Conservation (phyloP, 2,329 filamentous ascomycete genomes). For the Sporothrix phasma region DNA sequence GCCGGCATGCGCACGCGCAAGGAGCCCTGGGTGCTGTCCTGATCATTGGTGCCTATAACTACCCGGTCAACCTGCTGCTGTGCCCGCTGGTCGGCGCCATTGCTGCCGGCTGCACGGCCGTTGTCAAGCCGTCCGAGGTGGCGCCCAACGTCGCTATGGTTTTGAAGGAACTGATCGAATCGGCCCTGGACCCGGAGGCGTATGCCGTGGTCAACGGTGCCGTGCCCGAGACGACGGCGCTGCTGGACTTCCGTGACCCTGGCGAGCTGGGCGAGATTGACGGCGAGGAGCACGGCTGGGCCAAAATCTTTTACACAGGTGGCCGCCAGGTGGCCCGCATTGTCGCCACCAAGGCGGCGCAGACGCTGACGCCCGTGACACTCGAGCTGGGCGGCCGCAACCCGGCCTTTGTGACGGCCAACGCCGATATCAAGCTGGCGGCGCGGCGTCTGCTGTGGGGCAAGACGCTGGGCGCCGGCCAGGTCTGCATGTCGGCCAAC, state of each 20-base stretch:
- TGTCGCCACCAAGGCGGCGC: constrained; percentile 79
- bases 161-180: constrained; percentile 66
- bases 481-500: constrained; percentile 89
- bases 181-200: constrained; percentile 64
- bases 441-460: constrained; percentile 81
- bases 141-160: constrained; percentile 67
- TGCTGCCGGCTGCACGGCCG: constrained; percentile 77
- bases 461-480: constrained; percentile 77
- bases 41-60: constrained; percentile 91
- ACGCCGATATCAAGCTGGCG: constrained; percentile 68
- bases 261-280: constrained; percentile 7
- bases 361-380: constrained; percentile 75
- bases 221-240: constrained; percentile 66
- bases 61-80: constrained; percentile 72
- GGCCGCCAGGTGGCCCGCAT: constrained; percentile 70
- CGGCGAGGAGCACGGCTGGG: constrained; percentile 54
- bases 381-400: constrained; percentile 89
- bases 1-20: constrained; percentile 71
- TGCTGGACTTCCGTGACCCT: constrained; percentile 56
- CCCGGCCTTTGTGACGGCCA: constrained; percentile 81
- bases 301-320: constrained; percentile 97
- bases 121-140: constrained; percentile 85
- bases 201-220: constrained; percentile 74
- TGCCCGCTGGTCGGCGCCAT: constrained; percentile 81
- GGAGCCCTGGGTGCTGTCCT: constrained; percentile 79